Conservation (phyloP, 495 filamentous ascomycete genomes). For the Aspergillus nidulans region DNA sequence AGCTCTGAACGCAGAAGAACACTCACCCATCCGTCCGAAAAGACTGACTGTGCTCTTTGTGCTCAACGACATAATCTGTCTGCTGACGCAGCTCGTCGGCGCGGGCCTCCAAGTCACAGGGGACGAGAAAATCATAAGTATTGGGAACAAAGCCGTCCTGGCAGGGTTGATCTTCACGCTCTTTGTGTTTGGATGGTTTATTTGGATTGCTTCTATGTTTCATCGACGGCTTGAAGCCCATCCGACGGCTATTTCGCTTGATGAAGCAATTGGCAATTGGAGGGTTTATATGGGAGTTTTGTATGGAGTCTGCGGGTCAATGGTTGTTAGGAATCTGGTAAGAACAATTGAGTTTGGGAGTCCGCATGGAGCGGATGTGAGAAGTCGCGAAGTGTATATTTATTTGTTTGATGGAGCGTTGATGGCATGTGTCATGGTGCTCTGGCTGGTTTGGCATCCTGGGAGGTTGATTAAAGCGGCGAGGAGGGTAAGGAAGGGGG, state of each 20-base stretch:
- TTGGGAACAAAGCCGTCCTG: constrained; percentile 31
- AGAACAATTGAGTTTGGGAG: constrained; percentile 40
- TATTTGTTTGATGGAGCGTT: constrained; percentile 38
- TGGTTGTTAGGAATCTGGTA: constrained; percentile 40
- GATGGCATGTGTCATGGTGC: constrained; percentile 26
- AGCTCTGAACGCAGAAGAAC: constrained; percentile 44
- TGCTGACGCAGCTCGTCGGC: constrained; percentile 32
- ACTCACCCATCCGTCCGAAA: constrained; percentile 24
- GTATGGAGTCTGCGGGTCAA: constrained; percentile 32
- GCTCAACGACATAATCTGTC: constrained; percentile 32
- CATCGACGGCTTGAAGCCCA: constrained; percentile 17
- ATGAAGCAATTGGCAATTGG: constrained; percentile 19
- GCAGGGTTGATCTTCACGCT: constrained; percentile 31
- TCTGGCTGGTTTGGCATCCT: constrained; percentile 30
- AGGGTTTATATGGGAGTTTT: constrained; percentile 33
- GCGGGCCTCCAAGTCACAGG: constrained; percentile 42
- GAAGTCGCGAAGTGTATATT: constrained; percentile 32
- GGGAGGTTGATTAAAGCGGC: constrained; percentile 28
- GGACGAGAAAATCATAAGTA: constrained; percentile 24
- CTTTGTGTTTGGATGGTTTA: constrained; percentile 28
- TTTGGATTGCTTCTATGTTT: constrained; percentile 22
- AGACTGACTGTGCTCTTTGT: constrained; percentile 33
- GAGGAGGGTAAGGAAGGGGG: neutral
- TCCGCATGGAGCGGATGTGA: constrained; percentile 16
- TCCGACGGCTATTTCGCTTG: neutral